Conservation (phyloP, 257 asterid species). For the Plantago ovata region DNA sequence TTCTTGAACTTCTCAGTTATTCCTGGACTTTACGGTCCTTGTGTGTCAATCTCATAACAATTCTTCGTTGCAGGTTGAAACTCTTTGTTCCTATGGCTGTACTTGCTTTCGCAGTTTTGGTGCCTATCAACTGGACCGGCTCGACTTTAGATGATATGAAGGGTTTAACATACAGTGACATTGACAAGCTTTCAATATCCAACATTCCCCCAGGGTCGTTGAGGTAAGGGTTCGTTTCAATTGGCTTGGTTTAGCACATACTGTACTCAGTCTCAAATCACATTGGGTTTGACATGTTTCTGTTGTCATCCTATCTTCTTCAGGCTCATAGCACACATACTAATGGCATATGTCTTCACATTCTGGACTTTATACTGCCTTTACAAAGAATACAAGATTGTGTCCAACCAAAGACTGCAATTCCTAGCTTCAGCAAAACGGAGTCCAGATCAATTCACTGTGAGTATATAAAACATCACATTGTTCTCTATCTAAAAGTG, state of each 20-base stretch:
- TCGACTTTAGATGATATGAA: constrained; percentile 34
- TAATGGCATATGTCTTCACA: constrained; percentile 74
- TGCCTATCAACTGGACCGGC: constrained; percentile 77
- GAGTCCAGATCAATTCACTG: constrained; percentile 88
- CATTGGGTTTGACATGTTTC: background rate
- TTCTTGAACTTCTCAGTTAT: background rate
- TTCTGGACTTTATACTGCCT: constrained; percentile 83
- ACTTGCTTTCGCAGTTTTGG: constrained; percentile 63
- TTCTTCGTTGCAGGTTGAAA: constrained; percentile 63
- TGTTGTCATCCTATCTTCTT: constrained; percentile 6
- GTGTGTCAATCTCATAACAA: constrained; percentile 3
- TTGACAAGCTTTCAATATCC: constrained; percentile 82
- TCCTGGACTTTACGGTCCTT: constrained; percentile 1
- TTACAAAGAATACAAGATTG: constrained; percentile 68
- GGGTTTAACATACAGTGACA: constrained; percentile 54
- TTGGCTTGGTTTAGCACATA: too few species aligned
- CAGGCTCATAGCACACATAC: constrained; percentile 83
- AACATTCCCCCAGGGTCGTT: constrained; percentile 60
- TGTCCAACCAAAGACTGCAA: constrained; percentile 66
- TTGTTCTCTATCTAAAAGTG: background rate
- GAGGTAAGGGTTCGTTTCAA: constrained; percentile 30
- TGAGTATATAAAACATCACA: constrained; percentile 32
- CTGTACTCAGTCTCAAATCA: too few species aligned
- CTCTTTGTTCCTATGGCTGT: constrained; percentile 69
- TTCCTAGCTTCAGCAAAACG: constrained; percentile 86